Base-by-base conservation (phyloP, 331 rosid species). In the Quercus phellos region DNA sequence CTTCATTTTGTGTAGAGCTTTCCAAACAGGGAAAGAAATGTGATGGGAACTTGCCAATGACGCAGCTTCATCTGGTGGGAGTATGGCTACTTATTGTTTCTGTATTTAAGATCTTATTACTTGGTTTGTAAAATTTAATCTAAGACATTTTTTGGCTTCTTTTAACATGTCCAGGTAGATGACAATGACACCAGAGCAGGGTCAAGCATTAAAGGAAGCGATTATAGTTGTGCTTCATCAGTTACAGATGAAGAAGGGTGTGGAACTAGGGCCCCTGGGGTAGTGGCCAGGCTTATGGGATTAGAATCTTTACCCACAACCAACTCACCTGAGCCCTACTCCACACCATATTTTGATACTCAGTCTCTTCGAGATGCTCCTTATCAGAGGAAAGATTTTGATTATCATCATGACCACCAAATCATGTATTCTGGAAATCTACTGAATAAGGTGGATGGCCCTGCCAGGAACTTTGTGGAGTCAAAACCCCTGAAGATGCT, bases 281-380 rank as follows among this genome's bases (percentile, higher is more conserved):
- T 94, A 19, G 97, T 94, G 46, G 99, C 99, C 42, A 88, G 86
- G 90, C 97, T 94, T 56, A 94, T 94, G 99, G 99, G 99, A 74
- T 86, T 94, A 70, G 95, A 94, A 79, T 86, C 92, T 51, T 80
- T 94, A 84, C 99, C 99, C 27, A 27, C 88, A 55, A 84, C 97
- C 13, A 70, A 79, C 83, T 83, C 83, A 72, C 80, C 86, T 55
- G 97, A 94, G 72, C 85, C 94, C 7, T 86, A 87, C 80, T 70
- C 89, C 60, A 69, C 92, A 14, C 90, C 95, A 63, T 85, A 58
- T 85, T 92, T 87, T 56, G 99, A 92, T 72, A 84, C 91, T 16
- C 91, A 54, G 46, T 92, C 97, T 75, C 83, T 90, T 84, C 90
- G 78, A 76, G 96, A 88, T 0, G 58, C 86, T 79, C 88, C 73